Evolutionary conservation across 495 filamentous ascomycete genomes (phyloP), one percentile per base, ranked within the genome.

Genomic region (Xylaria castorea): DNA sequence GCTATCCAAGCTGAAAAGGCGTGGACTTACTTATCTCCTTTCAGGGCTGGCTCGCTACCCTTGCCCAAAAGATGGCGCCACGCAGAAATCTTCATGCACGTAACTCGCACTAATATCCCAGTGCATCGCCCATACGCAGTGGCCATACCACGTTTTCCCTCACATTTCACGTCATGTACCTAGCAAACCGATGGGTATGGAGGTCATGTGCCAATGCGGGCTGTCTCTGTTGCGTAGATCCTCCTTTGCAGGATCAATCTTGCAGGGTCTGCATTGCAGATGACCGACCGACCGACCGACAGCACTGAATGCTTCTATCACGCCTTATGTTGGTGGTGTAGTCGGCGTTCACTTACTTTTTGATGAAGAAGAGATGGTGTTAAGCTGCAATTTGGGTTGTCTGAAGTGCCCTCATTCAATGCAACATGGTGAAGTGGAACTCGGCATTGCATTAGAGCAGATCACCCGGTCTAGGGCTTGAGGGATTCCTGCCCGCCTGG

Each of bases 181-280:
- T 22, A 5, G 14, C 8, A 5, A 20, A 42, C 0, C 12, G 9
- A 32, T 38, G 44, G 46, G 64, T 18, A 38, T 50, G 4, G 48
- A 16, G 34, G 50, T 68, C 66, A 68, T 68, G 66, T 68, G 34
- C 27, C 42, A 46, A 32, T n/a, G 32, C 40, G 40, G 61, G 38
- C 38, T 18, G 50, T 57, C 3, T 22, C 48, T 40, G 22, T 36
- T 44, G 50, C 34, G 66, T 68, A 57, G 66, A 68, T 68, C 66
- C 30, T n/a, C 48, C 48, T 57, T 55, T 68, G 66, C 50, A 68
- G 66, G 66, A 68, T 57, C 66, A 40, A 68, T 30, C 66, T 42
- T 68, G 66, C 50, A 68, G 44, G 34, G 5, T 68, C 66, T 14
- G 48, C 34, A 57, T 42, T 30, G 66, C 50, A 68, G 66, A 66